Base-by-base conservation (phyloP, 2,329 filamentous ascomycete genomes). In the Penicillium hesseltinei region DNA sequence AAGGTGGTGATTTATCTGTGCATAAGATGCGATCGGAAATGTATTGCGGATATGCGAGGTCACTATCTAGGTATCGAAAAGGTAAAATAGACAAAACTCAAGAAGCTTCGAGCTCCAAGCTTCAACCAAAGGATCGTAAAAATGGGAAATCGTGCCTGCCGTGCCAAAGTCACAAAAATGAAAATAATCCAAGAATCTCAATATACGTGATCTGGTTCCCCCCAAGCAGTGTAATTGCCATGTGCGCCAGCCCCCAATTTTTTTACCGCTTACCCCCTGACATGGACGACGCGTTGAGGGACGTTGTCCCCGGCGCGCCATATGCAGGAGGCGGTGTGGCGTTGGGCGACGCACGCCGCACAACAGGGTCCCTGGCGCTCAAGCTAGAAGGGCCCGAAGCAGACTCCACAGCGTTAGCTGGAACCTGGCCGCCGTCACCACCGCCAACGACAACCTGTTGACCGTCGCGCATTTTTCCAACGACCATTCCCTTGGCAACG, bases 401-500 rank as follows among this genome's bases (percentile, higher is more conserved):
- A 31, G 48, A 40, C 56, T 31, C 48, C 54, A 35, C 58, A 36
- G 49, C 54, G 21, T 55, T 62, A 40, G 64, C 50, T 13, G 71
- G 64, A 6, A 74, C 53, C n/a, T 73, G 65, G 21, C 77, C 77
- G 29, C 78, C 78, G 60, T 80, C 78, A 31, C 77, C 79, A 29
- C 69, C 64, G 31, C 79, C 78, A 11, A 81, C 79, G 31, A 81
- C 71, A 11, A 81, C 73, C 62, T 80, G 74, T 57, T 80, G 70
- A 8, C 79, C 79, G 53, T 80, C 77, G 42, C 73, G 76, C 75
- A 81, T 80, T 38, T 73, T 75, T 23, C 79, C 79, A 36, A 81
- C 76, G 3, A 80, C 76, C 94, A 99, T 97, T 40, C 94, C 92
- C 79, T 96, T 97, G 21, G 92, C 94, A 1, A 97, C 94, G 42